Percentiles rank a stretch among this genome's conserved stretches.
phyloP scores from a whole-genome alignment of 2,329 filamentous ascomycete genomes.

The Nothophoma quercina region DNA sequence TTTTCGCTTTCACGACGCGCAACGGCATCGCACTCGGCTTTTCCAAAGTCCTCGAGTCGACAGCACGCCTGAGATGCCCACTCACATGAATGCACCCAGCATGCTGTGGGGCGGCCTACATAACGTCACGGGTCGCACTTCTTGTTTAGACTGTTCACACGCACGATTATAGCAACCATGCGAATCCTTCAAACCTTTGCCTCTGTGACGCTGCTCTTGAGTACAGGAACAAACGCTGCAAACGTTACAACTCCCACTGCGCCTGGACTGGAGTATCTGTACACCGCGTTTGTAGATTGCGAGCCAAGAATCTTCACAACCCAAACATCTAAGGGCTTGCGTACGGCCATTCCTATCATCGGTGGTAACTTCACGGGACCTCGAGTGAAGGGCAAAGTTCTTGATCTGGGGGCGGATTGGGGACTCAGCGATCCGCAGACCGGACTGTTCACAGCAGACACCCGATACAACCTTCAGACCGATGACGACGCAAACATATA shows the following conservation, averaged over 20 bases:
- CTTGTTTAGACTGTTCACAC: too few species aligned
- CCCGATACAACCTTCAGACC: constrained; percentile 24
- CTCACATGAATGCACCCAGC: too few species aligned
- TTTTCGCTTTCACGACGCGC: too few species aligned
- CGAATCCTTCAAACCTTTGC: background rate
- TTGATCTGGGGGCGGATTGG: constrained; percentile 43
- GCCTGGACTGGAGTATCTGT: constrained; percentile 37
- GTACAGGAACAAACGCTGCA: background rate
- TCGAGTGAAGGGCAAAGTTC: constrained; percentile 28
- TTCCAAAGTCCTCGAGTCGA: too few species aligned
- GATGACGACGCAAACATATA: constrained; percentile 29
- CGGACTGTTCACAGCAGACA: constrained; percentile 12
- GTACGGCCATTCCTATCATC: constrained; percentile 39
- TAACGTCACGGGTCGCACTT: too few species aligned
- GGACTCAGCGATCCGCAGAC: constrained; percentile 18
- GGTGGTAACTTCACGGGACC: constrained; percentile 42
- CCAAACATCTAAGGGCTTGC: constrained; percentile 33
- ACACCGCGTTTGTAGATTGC: constrained; percentile 37
- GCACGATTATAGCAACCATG: too few species aligned
- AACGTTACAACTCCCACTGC: background rate
- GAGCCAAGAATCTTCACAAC: constrained; percentile 28
- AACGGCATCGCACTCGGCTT: too few species aligned
- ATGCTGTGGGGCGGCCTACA: too few species aligned
- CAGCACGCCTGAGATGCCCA: too few species aligned
- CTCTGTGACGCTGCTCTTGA: background rate